Evolutionary conservation across 208 protist species (phyloP).

Genomic region (Leishmania gerbilli): DNA sequence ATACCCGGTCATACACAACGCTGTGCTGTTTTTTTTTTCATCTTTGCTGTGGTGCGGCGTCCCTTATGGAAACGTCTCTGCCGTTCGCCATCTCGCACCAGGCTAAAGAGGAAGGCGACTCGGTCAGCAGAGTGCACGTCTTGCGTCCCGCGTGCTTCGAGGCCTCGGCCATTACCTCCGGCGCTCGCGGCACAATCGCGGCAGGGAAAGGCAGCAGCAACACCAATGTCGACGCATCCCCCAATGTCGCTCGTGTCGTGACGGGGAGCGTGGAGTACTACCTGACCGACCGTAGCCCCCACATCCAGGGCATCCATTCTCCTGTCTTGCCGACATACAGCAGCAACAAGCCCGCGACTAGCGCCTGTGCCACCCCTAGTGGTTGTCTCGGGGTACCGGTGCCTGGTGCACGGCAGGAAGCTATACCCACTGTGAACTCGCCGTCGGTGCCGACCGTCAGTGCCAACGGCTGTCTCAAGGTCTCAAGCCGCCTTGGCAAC

Average conservation of each 20-base stretch:
- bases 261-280: neutral
- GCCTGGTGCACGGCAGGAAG: neutral
- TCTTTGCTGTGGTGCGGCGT: neutral
- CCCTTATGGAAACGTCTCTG: slow-evolving; percentile 14
- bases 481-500: neutral
- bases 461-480: neutral
- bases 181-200: neutral
- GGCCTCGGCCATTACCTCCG: neutral
- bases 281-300: neutral
- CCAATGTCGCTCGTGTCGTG: neutral
- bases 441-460: neutral
- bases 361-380: neutral
- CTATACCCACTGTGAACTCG: neutral
- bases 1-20: neutral
- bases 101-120: neutral
- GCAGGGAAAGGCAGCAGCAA: neutral
- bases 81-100: slow-evolving; percentile 12
- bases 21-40: neutral
- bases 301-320: neutral
- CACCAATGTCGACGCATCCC: neutral
- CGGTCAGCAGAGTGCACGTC: neutral
- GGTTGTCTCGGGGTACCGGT: neutral
- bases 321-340: neutral
- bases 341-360: slow-evolving; percentile 5
- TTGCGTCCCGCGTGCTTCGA: slow-evolving; percentile 20